Evolutionary conservation across 345 rosid species (phyloP).

Genomic region (Sonneratia caseolaris): DNA sequence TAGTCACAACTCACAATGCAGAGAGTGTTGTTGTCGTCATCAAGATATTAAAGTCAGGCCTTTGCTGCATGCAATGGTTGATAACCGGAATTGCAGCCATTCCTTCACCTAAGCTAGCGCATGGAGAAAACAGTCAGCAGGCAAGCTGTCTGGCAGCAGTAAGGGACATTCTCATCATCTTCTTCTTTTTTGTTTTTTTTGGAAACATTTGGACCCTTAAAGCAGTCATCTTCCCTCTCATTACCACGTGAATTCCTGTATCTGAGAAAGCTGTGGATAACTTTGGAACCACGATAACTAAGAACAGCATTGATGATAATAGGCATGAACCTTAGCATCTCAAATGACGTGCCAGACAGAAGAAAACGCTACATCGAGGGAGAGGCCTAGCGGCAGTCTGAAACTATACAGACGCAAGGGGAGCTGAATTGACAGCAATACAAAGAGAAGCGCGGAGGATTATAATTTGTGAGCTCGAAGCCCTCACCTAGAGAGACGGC

Average conservation of each 20-base stretch:
- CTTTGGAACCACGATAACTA: not conserved
- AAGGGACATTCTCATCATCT: not conserved
- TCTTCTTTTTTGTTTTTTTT: too few species aligned
- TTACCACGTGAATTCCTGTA: not conserved
- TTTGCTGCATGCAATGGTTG: constrained; percentile 31
- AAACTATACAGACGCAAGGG: not conserved
- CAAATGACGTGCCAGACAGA: too few species aligned
- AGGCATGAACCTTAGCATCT: too few species aligned
- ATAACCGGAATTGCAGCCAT: constrained; percentile 90
- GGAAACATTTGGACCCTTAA: not conserved
- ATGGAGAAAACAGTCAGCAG: not conserved
- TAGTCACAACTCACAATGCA: constrained; percentile 44
- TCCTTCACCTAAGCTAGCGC: constrained; percentile 57
- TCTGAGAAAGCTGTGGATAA: not conserved
- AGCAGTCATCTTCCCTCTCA: not conserved
- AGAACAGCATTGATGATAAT: not conserved
- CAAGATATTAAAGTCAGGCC: constrained; percentile 56
- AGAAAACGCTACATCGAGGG: not conserved
- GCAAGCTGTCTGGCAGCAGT: not conserved
- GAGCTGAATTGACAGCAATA: not conserved
- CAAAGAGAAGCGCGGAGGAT: not conserved
- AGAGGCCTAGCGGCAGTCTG: not conserved
- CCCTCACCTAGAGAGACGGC: constrained; percentile 70
- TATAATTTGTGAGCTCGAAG: not conserved
- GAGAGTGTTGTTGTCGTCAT: constrained; percentile 70